A percentile compares a stretch with the other conserved stretches of the same genome.
These are phyloP conservation scores for Kwoniella sp. DNA, from an alignment of 768 basidiomycete genomes.

Conservation along the genomic window DNA sequence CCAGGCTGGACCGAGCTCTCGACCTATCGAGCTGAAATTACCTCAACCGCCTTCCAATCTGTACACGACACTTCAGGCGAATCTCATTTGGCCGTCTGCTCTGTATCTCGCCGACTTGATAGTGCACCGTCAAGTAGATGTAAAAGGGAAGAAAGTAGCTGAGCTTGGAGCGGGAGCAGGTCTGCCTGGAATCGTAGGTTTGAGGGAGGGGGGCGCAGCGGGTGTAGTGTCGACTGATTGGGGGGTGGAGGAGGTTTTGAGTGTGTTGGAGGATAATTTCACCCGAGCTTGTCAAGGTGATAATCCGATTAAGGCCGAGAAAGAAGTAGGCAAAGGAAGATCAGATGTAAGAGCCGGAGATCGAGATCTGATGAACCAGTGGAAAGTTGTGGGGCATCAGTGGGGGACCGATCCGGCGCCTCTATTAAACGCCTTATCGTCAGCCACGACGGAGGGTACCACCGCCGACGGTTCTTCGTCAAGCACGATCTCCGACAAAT, in stretches of 20 bases:
- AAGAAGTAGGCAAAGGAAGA: neutral
- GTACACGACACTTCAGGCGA: slow-evolving; percentile 48
- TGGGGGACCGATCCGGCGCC: slow-evolving; percentile 40
- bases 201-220: slow-evolving; percentile 12
- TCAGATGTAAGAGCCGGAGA: neutral
- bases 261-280: slow-evolving; percentile 35
- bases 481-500: too few species aligned
- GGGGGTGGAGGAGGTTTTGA: slow-evolving; percentile 37
- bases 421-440: slow-evolving; percentile 4
- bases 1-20: neutral
- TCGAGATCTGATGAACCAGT: slow-evolving; percentile 4
- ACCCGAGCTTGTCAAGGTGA: neutral
- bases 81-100: slow-evolving; percentile 48
- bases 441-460: neutral
- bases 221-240: slow-evolving; percentile 48
- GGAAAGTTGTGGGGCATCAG: slow-evolving; percentile 45
- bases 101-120: slow-evolving; percentile 51
- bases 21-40: slow-evolving; percentile 33
- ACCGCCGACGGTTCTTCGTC: neutral
- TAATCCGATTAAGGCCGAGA: neutral
- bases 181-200: slow-evolving; percentile 42
- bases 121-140: slow-evolving; percentile 12
- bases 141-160: slow-evolving; percentile 23
- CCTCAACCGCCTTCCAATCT: slow-evolving; percentile 47
- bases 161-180: slow-evolving; percentile 54